phyloP scores from a whole-genome alignment of 305 asterid species.

The Fraxinus sp. region DNA sequence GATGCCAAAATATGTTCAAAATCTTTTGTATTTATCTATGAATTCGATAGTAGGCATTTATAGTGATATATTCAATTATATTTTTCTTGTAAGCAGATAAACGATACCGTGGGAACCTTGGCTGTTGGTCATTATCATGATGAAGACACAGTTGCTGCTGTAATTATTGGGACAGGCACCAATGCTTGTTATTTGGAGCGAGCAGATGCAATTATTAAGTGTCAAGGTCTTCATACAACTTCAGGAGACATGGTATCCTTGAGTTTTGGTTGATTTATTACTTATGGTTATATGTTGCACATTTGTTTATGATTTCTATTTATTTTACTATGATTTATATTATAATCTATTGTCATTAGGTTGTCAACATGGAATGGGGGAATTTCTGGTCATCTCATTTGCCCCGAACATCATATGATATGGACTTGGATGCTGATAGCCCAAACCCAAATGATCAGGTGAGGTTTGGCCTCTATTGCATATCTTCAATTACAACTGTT shows the following conservation, averaged over 20 bases:
- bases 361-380: constrained; percentile 92
- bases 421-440: constrained; percentile 68
- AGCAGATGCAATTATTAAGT: constrained; percentile 79
- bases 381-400: constrained; percentile 92
- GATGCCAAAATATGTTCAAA: neutral
- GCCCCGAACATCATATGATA: constrained; percentile 77
- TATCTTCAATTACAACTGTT: neutral
- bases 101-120: constrained; percentile 84
- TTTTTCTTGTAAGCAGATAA: constrained; percentile 45
- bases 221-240: constrained; percentile 73
- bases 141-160: constrained; percentile 86
- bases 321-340: neutral
- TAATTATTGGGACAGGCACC: constrained; percentile 80
- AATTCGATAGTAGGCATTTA: neutral
- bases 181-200: constrained; percentile 93
- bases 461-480: neutral
- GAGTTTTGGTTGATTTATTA: constrained; percentile 12
- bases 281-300: constrained; percentile 11
- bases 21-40: constrained; percentile 5
- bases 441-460: constrained; percentile 88
- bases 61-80: neutral
- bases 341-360: constrained; percentile 38
- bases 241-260: constrained; percentile 69
- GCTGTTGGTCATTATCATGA: constrained; percentile 82
- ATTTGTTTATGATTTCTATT: neutral